Evolutionary conservation across 2,329 filamentous ascomycete species (phyloP), one percentile per base, ranked within the genome.

Genomic region (Tolypocladium guangdongense): DNA sequence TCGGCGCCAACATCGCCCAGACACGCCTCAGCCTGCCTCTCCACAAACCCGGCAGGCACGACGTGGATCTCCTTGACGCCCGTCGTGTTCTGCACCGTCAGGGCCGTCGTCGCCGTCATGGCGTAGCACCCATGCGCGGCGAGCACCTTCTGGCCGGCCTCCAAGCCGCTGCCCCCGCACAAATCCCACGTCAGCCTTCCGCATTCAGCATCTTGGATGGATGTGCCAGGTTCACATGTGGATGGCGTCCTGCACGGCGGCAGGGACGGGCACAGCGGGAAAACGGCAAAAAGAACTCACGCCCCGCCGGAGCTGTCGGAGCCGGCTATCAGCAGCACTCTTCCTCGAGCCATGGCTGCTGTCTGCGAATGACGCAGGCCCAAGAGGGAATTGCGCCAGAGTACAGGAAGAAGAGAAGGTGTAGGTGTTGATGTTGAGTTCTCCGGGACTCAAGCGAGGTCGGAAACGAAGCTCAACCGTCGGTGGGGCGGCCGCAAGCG

Each of bases 141-240:
- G 56, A 96, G 86, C 56, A 95, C 90, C 68, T 96, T 95, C 66
- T 97, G 91, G 67, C 97, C 92, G 39, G 92, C 93, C 70, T 99
- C 92, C 36, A 99, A 82, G 51, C 92, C 93, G 53, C 91, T 96
- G 63, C 37, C 24, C 22, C 41, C 41, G 41, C 41, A 5, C 16
- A 7, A n/a, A 2, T 5, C 4, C 14, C 41, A 10, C 16, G 41
- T 45, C 41, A 45, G 41, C 41, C 6, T 30, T 10, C 22, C 1
- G 4, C 27, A n/a, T n/a, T n/a, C 24, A 7, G 18, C 24, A 18
- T 27, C 5, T n/a, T n/a, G n/a, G n/a, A n/a, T n/a, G n/a, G n/a
- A n/a, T n/a, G n/a, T n/a, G n/a, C n/a, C n/a, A n/a, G n/a, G n/a
- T n/a, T n/a, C n/a, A n/a, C n/a, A n/a, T n/a, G n/a, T n/a, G 30